A percentile compares a stretch with the other conserved stretches of the same genome.
phyloP scores from a whole-genome alignment of 2,329 filamentous ascomycete genomes.

The Penicillium janthinellum region DNA sequence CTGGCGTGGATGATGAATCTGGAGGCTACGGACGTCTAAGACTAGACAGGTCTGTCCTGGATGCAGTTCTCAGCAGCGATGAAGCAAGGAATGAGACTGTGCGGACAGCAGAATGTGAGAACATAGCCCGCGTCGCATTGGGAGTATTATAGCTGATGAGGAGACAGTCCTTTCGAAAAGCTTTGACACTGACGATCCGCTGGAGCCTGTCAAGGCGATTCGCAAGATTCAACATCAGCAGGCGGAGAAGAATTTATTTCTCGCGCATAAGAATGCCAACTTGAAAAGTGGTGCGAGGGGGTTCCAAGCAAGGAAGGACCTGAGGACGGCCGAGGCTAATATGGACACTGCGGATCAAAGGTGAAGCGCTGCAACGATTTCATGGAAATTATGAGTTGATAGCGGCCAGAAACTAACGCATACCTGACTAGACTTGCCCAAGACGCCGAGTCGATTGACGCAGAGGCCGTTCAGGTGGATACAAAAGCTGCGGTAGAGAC shows the following conservation, averaged over 20 bases:
- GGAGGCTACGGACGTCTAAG: conserved; percentile 11
- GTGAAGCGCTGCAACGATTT: conserved; percentile 40
- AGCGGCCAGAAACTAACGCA: conserved; percentile 14
- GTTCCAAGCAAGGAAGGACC: conserved; percentile 72
- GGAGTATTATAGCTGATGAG: neutral
- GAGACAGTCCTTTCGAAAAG: conserved; percentile 58
- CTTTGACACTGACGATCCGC: conserved; percentile 59
- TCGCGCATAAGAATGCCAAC: conserved; percentile 71
- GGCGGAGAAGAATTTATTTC: conserved; percentile 64
- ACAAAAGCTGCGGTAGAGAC: conserved; percentile 70
- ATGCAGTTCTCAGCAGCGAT: conserved; percentile 64
- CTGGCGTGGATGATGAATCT: conserved; percentile 40
- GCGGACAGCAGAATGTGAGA: conserved; percentile 61
- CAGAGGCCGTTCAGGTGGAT: conserved; percentile 62
- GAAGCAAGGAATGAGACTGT: conserved; percentile 55
- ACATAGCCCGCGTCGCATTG: neutral
- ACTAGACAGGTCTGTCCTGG: conserved; percentile 57
- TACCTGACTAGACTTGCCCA: conserved; percentile 48
- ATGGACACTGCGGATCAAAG: conserved; percentile 59
- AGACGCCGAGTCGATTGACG: conserved; percentile 58
- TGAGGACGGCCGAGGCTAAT: conserved; percentile 69
- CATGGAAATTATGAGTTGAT: neutral
- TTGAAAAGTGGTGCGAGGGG: conserved; percentile 75
- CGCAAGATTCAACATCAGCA: conserved; percentile 65
- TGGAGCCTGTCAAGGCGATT: conserved; percentile 62